These are phyloP conservation scores for Termitomyces sp. DNA, from an alignment of 768 basidiomycete species.

Conservation along the genomic window DNA sequence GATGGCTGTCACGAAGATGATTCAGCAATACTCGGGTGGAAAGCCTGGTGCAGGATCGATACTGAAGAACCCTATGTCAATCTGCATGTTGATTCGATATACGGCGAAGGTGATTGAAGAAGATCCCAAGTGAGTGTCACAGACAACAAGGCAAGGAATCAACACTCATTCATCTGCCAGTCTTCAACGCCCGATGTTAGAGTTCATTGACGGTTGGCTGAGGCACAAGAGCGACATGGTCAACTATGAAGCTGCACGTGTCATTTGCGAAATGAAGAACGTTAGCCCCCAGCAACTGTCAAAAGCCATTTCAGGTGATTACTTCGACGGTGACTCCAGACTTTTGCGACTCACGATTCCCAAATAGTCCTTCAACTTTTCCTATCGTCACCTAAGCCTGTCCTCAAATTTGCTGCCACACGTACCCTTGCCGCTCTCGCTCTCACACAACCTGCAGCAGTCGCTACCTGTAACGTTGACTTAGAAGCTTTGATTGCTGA, in stretches of 20 bases:
- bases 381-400: constrained; percentile 91
- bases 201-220: constrained; percentile 90
- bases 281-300: constrained; percentile 73
- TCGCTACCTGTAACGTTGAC: constrained; percentile 92
- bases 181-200: constrained; percentile 87
- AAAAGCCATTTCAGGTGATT: constrained; percentile 83
- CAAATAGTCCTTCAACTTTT: constrained; percentile 84
- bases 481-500: constrained; percentile 96
- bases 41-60: constrained; percentile 79
- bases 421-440: constrained; percentile 90
- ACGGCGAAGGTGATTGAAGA: constrained; percentile 99
- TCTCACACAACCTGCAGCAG: constrained; percentile 77
- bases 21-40: constrained; percentile 91
- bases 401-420: constrained; percentile 95
- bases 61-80: constrained; percentile 92
- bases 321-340: not conserved
- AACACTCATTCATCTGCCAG: constrained; percentile 31
- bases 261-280: constrained; percentile 93
- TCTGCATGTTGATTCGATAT: constrained; percentile 98
- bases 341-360: constrained; percentile 4
- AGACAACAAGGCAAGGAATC: not conserved
- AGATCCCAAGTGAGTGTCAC: constrained; percentile 83
- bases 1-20: constrained; percentile 99
- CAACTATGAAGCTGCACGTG: constrained; percentile 96
- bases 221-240: constrained; percentile 99